Evolutionary conservation across 495 filamentous ascomycete genomes (phyloP), one percentile per base, ranked within the genome.

Genomic region (Acidomyces sp.): DNA sequence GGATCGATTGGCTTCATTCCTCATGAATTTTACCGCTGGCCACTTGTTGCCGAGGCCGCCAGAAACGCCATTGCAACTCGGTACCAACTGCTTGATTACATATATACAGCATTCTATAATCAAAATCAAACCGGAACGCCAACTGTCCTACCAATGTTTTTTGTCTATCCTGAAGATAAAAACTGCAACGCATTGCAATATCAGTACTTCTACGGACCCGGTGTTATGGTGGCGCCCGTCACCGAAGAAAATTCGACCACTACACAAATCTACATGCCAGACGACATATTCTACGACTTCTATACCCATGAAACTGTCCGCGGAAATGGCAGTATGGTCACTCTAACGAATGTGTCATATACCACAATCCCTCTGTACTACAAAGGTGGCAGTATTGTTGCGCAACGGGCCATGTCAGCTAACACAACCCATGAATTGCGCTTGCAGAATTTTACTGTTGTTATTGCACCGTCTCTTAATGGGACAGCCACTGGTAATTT

Each of bases 11-110:
- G 55, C 35, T 56, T 62, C 37, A 43, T 49, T 12, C 54, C 55
- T 17, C 85, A 92, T 58, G 85, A 93, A 51, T 82, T 84, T 53
- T 93, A 92, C 62, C 71, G 66, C 32, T 90, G 78, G 75, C 53
- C 66, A 1, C 57, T 54, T 2, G 82, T 85, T 2, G 63, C 78
- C 4, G 63, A 68, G 9, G 76, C 80, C 0, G 83, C 80, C 0
- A 65, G 65, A 32, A 81, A 77, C 53, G 75, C 74, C 37, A 85
- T 88, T 55, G 72, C 75, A 30, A 80, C 77, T 53, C 74, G 82
- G 16, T 87, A 86, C 64, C 67, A 67, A 2, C 65, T 90, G 3
- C 63, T 90, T 11, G 82, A 86, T 57, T 90, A 90, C 62, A 69
- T 86, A 35, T 88, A 90, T 69, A 87, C 83, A 0, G 75, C 77